Evolutionary conservation across 1,139 yeast species (phyloP).

Genomic region (Suhomyces ambrosiae): DNA sequence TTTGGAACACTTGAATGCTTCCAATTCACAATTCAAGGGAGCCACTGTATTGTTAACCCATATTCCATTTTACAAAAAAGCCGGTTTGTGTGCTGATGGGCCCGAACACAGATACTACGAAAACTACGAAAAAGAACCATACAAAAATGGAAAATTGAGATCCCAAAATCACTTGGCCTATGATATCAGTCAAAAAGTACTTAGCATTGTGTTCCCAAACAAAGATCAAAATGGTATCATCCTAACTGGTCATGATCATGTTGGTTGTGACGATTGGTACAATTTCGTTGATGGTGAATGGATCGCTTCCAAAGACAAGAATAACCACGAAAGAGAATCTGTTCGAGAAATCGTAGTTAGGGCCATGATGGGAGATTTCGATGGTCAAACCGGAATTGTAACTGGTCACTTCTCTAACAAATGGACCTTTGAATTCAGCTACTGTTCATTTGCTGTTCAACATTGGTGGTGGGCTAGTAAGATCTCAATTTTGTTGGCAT

Average conservation of each 20-base stretch:
- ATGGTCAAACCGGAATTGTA: constrained; percentile 84
- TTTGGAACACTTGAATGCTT: constrained; percentile 54
- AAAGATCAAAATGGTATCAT: constrained; percentile 70
- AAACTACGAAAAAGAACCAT: constrained; percentile 60
- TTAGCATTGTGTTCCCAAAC: constrained; percentile 68
- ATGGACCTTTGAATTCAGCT: constrained; percentile 70
- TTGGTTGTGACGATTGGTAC: constrained; percentile 81
- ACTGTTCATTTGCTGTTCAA: constrained; percentile 85
- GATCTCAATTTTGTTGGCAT: constrained; percentile 49
- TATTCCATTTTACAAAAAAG: constrained; percentile 81
- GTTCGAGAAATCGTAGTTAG: constrained; percentile 83
- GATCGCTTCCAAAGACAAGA: constrained; percentile 54
- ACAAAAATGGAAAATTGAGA: constrained; percentile 67
- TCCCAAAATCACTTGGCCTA: constrained; percentile 85
- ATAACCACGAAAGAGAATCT: constrained; percentile 30
- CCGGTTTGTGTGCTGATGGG: constrained; percentile 84
- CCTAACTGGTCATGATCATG: constrained; percentile 95
- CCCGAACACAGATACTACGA: constrained; percentile 68
- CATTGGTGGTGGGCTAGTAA: constrained; percentile 96
- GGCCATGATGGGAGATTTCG: constrained; percentile 95
- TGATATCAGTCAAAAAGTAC: constrained; percentile 64
- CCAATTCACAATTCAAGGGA: constrained; percentile 59
- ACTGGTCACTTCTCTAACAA: constrained; percentile 59
- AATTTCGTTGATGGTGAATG: constrained; percentile 50
- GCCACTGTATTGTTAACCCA: constrained; percentile 85